phyloP scores from a whole-genome alignment of 257 asterid species.

The Salvia splendens region DNA sequence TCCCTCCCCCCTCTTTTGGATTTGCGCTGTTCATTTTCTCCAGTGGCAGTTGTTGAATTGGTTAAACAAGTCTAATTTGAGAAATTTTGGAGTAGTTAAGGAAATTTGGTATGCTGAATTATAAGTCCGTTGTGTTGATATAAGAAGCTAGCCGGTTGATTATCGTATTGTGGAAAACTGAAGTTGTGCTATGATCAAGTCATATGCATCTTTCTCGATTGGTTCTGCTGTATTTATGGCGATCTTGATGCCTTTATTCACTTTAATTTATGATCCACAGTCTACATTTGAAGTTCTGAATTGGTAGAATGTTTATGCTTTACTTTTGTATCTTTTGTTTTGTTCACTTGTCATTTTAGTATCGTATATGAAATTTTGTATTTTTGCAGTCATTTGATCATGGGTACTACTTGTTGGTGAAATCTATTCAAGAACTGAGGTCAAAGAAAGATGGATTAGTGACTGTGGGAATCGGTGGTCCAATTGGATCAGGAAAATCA shows the following conservation, averaged over 20 bases:
- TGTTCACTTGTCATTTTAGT: not conserved
- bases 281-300: slow-evolving; percentile 13
- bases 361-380: slow-evolving; percentile 22
- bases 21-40: slow-evolving; percentile 4
- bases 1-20: not conserved
- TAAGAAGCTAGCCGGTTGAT: slow-evolving; percentile 21
- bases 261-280: not conserved
- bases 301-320: not conserved
- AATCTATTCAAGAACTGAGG: slow-evolving; percentile 94
- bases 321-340: not conserved
- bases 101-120: slow-evolving; percentile 30
- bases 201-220: not conserved
- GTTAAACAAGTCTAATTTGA: not conserved
- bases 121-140: slow-evolving; percentile 2
- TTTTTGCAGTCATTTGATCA: slow-evolving; percentile 88
- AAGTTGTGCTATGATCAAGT: slow-evolving; percentile 24
- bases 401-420: slow-evolving; percentile 95
- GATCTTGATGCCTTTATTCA: slow-evolving; percentile 15
- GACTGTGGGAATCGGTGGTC: slow-evolving; percentile 96
- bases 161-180: slow-evolving; percentile 15
- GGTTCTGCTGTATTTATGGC: slow-evolving; percentile 13
- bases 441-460: slow-evolving; percentile 87
- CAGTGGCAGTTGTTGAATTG: slow-evolving; percentile 16
- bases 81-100: not conserved
- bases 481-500: slow-evolving; percentile 97